phyloP scores from a whole-genome alignment of 768 basidiomycete genomes.

The Suillus occidentalis region DNA sequence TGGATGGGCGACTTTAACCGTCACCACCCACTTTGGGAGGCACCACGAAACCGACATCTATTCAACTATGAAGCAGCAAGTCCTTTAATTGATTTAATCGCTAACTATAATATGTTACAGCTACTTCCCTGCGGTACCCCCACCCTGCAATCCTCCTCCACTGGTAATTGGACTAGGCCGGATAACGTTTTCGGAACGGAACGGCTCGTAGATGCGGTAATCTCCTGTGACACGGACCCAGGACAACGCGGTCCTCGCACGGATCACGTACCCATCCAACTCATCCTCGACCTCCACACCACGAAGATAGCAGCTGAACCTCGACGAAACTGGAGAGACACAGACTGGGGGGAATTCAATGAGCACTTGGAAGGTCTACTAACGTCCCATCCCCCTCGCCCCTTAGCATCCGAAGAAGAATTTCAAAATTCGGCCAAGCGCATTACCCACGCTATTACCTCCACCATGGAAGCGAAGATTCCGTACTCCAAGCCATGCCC shows the following conservation, averaged over 20 bases:
- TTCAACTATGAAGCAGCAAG: not conserved
- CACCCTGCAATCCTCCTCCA: not conserved
- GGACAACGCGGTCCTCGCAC: not conserved
- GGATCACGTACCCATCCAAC: constrained; percentile 4
- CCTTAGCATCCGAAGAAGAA: not conserved
- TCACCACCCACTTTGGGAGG: constrained; percentile 27
- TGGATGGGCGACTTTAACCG: constrained; percentile 8
- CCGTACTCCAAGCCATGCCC: constrained; percentile 13
- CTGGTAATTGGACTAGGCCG: constrained; percentile 11
- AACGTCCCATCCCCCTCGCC: not conserved
- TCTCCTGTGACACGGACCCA: not conserved
- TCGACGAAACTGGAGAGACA: not conserved
- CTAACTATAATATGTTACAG: constrained; percentile 8
- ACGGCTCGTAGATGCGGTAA: not conserved
- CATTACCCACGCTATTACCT: not conserved
- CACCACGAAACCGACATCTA: constrained; percentile 22
- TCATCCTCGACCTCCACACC: not conserved
- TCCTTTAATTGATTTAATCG: constrained; percentile 5
- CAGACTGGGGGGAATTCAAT: constrained; percentile 5
- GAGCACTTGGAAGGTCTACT: not conserved
- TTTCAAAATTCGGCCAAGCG: not conserved
- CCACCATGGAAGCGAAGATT: constrained; percentile 8
- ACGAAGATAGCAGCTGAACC: accelerated
- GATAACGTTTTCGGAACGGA: constrained; percentile 14
- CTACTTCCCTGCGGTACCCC: not conserved